These are phyloP conservation scores for Gentiana straminea DNA, from an alignment of 257 asterid species.

Conservation along the genomic window DNA sequence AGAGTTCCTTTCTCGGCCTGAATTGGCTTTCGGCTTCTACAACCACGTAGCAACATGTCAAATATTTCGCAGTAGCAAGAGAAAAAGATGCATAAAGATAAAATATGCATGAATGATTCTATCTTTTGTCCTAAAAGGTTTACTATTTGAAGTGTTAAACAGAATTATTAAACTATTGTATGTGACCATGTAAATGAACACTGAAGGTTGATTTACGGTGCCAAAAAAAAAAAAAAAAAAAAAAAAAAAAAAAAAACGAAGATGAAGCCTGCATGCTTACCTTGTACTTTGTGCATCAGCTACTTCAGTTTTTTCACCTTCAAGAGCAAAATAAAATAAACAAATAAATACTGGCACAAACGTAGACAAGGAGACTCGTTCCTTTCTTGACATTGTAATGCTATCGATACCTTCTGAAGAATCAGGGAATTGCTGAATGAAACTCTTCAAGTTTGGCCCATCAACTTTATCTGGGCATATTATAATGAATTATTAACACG, in stretches of 20 bases:
- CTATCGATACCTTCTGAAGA: slow-evolving; percentile 52
- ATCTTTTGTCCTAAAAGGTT: too few species aligned
- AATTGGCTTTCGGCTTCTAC: slow-evolving; percentile 18
- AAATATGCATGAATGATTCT: too few species aligned
- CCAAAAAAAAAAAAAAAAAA: too few species aligned
- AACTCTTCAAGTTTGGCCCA: slow-evolving; percentile 70
- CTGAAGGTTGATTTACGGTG: background rate
- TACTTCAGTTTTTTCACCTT: slow-evolving; percentile 37
- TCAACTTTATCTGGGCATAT: slow-evolving; percentile 44
- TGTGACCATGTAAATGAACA: too few species aligned
- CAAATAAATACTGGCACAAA: slow-evolving; percentile 1
- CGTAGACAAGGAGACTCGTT: background rate
- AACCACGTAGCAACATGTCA: slow-evolving; percentile 15
- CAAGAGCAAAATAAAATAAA: slow-evolving; percentile 11
- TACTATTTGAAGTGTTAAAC: too few species aligned
- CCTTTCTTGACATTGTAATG: slow-evolving; percentile 1
- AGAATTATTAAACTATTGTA: background rate
- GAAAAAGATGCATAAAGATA: too few species aligned
- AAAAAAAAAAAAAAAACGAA: slow-evolving; percentile 1
- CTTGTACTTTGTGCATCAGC: slow-evolving; percentile 25
- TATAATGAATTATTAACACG: slow-evolving; percentile 1
- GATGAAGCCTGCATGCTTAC: slow-evolving; percentile 15
- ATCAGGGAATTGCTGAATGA: slow-evolving; percentile 54
- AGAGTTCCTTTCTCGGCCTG: slow-evolving; percentile 21
- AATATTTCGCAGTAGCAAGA: background rate